These are phyloP conservation scores for Trichoderma polysporum DNA, from an alignment of 2,329 filamentous ascomycete genomes.

Conservation along the genomic window DNA sequence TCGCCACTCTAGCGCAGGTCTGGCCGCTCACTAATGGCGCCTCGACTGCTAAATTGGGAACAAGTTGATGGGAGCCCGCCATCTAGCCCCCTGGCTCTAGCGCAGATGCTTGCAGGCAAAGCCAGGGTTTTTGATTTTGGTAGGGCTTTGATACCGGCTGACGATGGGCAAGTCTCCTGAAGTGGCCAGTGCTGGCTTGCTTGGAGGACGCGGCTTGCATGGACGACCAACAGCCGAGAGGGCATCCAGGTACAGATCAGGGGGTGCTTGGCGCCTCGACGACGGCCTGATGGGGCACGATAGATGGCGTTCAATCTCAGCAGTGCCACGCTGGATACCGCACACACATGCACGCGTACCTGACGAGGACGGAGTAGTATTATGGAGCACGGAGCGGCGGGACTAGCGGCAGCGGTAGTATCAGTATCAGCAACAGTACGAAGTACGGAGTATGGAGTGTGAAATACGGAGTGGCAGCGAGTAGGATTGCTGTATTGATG, in stretches of 20 bases:
- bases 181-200: slow-evolving; percentile 15
- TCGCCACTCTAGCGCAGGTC: slow-evolving; percentile 9
- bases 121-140: neutral
- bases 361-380: neutral
- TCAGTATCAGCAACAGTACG: neutral
- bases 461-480: neutral
- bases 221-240: slow-evolving; percentile 3
- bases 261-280: slow-evolving; percentile 10
- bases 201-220: slow-evolving; percentile 5
- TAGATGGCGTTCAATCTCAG: slow-evolving; percentile 17
- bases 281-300: slow-evolving; percentile 7
- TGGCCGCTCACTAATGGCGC: slow-evolving; percentile 21
- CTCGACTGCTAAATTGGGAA: slow-evolving; percentile 23
- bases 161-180: slow-evolving; percentile 16
- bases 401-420: neutral
- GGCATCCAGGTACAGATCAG: neutral
- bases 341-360: neutral
- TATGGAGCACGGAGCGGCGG: neutral
- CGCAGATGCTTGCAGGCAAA: slow-evolving; percentile 6
- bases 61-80: slow-evolving; percentile 16
- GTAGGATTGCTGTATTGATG: neutral
- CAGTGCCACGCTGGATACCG: neutral
- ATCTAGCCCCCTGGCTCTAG: slow-evolving; percentile 6
- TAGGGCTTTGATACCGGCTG: slow-evolving; percentile 5
- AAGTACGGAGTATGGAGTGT: neutral